Conservation (phyloP, 148 eudicot species). For the Nepenthes gracilis region DNA sequence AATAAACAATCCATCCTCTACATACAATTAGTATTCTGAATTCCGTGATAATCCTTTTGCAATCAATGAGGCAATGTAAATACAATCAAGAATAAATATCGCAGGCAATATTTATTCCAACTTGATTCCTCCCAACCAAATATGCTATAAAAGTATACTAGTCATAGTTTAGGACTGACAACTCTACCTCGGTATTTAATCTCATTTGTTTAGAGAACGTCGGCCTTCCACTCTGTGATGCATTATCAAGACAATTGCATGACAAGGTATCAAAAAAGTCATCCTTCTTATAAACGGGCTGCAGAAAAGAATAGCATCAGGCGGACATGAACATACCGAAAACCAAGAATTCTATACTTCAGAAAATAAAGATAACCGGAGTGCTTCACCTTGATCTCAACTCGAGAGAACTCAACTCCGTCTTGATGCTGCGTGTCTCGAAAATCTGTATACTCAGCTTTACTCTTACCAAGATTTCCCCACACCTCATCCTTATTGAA, state of each 20-base stretch:
- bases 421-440: constrained; percentile 14
- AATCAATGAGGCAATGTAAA: too few species aligned
- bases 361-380: neutral
- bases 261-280: constrained; percentile 64
- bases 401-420: constrained; percentile 14
- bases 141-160: too few species aligned
- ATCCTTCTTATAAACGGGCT: constrained; percentile 64
- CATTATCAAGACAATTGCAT: constrained; percentile 31
- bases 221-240: constrained; percentile 32
- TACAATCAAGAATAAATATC: too few species aligned
- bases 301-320: constrained; percentile 5
- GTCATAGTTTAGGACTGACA: neutral
- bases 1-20: too few species aligned
- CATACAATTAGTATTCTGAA: too few species aligned
- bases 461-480: constrained; percentile 57
- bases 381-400: constrained; percentile 14
- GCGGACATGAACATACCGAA: neutral
- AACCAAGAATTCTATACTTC: neutral
- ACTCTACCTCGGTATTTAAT: constrained; percentile 47
- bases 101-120: too few species aligned
- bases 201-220: constrained; percentile 46
- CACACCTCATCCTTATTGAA: constrained; percentile 67
- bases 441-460: constrained; percentile 18
- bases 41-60: too few species aligned
- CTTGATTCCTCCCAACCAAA: too few species aligned